Evolutionary conservation across 202 grass and related monocot genomes (phyloP).

Genomic region (Eragrostis tef): DNA sequence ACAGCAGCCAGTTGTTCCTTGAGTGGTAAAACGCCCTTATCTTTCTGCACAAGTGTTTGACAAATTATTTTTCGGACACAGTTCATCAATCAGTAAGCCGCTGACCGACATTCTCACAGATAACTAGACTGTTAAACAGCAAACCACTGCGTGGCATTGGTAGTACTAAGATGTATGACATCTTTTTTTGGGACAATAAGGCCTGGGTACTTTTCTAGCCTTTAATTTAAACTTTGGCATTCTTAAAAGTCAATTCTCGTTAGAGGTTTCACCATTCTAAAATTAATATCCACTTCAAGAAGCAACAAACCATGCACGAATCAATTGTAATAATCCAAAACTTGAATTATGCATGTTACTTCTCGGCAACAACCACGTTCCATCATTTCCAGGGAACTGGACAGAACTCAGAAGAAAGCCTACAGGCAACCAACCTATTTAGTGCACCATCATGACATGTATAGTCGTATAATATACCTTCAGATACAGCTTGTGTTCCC

Average conservation of each 20-base stretch:
- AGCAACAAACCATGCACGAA: conserved; percentile 23
- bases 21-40: conserved; percentile 60
- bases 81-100: conserved; percentile 3
- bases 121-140: not conserved
- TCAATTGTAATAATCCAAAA: not conserved
- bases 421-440: conserved; percentile 47
- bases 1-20: conserved; percentile 76
- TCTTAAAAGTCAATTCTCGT: conserved; percentile 16
- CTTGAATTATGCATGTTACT: conserved; percentile 34
- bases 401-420: conserved; percentile 19
- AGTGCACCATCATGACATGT: conserved; percentile 38
- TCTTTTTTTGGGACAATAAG: not conserved
- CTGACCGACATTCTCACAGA: not conserved
- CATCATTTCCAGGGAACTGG: conserved; percentile 34
- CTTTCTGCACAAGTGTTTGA: conserved; percentile 64
- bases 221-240: not conserved
- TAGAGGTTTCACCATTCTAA: conserved; percentile 10
- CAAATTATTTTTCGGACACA: conserved; percentile 14
- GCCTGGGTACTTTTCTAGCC: not conserved
- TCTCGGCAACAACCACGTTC: not conserved
- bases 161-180: conserved; percentile 9
- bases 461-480: conserved; percentile 70
- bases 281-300: conserved; percentile 38
- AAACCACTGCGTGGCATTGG: not conserved
- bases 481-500: conserved; percentile 69